Conservation (phyloP, 2,329 filamentous ascomycete species). For the Colletotrichum ledebouriae region DNA sequence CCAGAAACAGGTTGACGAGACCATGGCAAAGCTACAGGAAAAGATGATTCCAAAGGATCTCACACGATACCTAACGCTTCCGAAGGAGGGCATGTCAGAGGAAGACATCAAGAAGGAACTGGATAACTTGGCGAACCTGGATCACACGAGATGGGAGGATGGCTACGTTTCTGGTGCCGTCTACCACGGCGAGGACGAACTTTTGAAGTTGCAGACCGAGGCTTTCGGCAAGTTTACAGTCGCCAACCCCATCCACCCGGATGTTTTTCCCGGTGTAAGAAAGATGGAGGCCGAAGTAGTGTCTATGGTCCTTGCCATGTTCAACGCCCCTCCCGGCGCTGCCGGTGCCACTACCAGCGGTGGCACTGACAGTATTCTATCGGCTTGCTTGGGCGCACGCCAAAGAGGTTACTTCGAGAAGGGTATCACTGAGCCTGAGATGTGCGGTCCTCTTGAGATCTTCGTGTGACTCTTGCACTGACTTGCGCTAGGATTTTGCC, state of each 20-base stretch:
- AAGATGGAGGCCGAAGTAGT: slow-evolving; percentile 99
- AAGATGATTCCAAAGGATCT: slow-evolving; percentile 85
- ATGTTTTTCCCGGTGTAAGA: slow-evolving; percentile 96
- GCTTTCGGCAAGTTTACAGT: slow-evolving; percentile 96
- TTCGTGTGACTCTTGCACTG: neutral
- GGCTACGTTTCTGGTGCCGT: slow-evolving; percentile 94
- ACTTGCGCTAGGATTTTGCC: slow-evolving; percentile 81
- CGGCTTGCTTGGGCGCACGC: slow-evolving; percentile 91
- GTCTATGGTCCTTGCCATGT: slow-evolving; percentile 87
- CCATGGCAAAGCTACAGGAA: slow-evolving; percentile 82
- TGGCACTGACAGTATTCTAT: slow-evolving; percentile 95
- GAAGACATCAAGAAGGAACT: slow-evolving; percentile 87
- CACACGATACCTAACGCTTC: slow-evolving; percentile 80
- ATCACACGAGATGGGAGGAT: slow-evolving; percentile 97
- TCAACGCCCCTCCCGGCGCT: slow-evolving; percentile 87
- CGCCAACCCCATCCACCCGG: slow-evolving; percentile 95
- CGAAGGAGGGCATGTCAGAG: slow-evolving; percentile 84
- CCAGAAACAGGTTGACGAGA: slow-evolving; percentile 84
- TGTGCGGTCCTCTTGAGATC: slow-evolving; percentile 68
- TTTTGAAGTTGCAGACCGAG: slow-evolving; percentile 88
- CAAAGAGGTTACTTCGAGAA: slow-evolving; percentile 90
- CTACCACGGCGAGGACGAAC: slow-evolving; percentile 89
- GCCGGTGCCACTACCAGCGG: slow-evolving; percentile 93
- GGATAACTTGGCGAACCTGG: slow-evolving; percentile 82
- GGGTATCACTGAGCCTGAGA: slow-evolving; percentile 92